Base-by-base conservation (phyloP, 352 stramenopile genomes). In the Phytophthora quininea region DNA sequence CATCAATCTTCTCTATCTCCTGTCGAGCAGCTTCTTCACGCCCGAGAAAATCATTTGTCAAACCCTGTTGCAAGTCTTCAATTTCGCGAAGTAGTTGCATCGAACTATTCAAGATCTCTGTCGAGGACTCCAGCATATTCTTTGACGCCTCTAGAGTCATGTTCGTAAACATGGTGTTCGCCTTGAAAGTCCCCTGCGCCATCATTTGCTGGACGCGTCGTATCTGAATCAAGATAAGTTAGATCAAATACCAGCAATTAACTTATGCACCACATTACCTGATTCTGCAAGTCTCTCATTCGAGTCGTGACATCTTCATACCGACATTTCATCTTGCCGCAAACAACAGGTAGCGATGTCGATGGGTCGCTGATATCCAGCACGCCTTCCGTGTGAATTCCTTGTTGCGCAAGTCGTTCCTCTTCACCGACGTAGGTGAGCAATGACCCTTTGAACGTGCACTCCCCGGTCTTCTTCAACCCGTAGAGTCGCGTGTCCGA, bases 321-420 rank as follows among this genome's bases (percentile, higher is more conserved):
- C 37, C 77, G 67, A 55, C 86, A 93, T 61, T 83, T 91, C 82
- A 91, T 86, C 57, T 88, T 79, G 4, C 82, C 82, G 48, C 86
- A 93, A 15, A 93, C 76, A 31, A 79, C 70, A 33, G 82, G 80
- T 42, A 93, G 71, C 12, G 79, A 82, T 27, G 87, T 59, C 7
- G 76, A 51, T 12, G 82, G 73, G 42, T 84, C 66, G 33, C 75
- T 85, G 47, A 92, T 91, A 33, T 91, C 86, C 19, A 93, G 42
- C 1, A 93, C 82, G 47, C 86, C 86, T 2, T 71, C 65, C 12
- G 86, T 89, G 62, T 93, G 82, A 27, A 92, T 88, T 12, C 86
- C 80, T 30, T 79, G 64, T 10, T 67, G 46, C 14, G 82, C 74
- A 53, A 71, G 48, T 12, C 79, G 63, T 29, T 84, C 80, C 24